Base-by-base conservation (phyloP, 2,329 filamentous ascomycete genomes). In the Penicillium brasilianum region DNA sequence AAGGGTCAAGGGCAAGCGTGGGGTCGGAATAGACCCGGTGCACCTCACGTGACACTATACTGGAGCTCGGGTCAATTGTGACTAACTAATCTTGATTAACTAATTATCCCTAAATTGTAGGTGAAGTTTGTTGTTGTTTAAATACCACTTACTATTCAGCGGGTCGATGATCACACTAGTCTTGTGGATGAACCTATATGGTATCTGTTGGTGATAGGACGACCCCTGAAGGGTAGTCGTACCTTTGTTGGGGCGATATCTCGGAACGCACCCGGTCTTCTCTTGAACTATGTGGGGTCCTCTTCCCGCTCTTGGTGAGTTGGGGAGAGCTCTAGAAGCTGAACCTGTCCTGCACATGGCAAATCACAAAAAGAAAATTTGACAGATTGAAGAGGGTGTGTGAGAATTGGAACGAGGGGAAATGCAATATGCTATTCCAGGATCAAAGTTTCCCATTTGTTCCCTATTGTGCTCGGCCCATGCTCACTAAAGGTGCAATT, bases 1-100 rank as follows among this genome's bases (percentile, higher is more conserved):
- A 50, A 61, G 16, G 9, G n/a, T 18, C 20, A 37, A 55, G 30
- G 18, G 46, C 18, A 46, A 18, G 41, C 22, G 30, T 10, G 7
- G 11, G 9, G 18, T 57, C 62, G 62, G 62, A 18, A 62, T 28
- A 13, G 10, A 62, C 62, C 62, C 62, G 59, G 28, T 4, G 22
- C 3, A 3, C n/a, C 13, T 58, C 61, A 63, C 61, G 58, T 63
- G 39, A 43, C 11, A 13, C 25, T 43, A 20, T 13, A 5, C 8
- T 13, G 39, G 18, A 10, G 18, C 18, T 22, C 18, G 39, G 61
- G n/a, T 3, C 16, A 3, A 43, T 43, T 46, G 32, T 34, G 10
- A 34, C n/a, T n/a, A n/a, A n/a, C n/a, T n/a, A n/a, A n/a, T n/a
- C n/a, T n/a, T n/a, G n/a, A n/a, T n/a, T n/a, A 9, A 34, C 11